A percentile compares a stretch with the other conserved stretches of the same genome.
Evolutionary conservation across 352 stramenopile species (phyloP).

Genomic region (Phytophthora melonis): DNA sequence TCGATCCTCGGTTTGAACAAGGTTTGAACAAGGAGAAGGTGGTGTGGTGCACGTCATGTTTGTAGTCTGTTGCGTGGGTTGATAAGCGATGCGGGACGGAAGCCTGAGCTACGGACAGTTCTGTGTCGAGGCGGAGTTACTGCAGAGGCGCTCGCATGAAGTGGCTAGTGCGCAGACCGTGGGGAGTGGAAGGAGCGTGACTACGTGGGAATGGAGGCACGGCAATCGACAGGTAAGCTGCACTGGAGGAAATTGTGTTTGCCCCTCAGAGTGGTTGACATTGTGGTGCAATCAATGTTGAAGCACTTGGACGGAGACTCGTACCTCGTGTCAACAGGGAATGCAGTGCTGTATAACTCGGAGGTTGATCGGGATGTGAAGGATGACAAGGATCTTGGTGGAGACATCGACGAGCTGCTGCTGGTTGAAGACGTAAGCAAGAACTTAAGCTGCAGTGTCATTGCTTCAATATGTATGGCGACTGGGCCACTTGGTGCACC

Average conservation of each 20-base stretch:
- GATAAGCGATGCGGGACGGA: constrained; percentile 30
- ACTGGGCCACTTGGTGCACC: not conserved
- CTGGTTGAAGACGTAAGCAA: constrained; percentile 27
- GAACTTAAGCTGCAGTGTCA: not conserved
- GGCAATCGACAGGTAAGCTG: constrained; percentile 55
- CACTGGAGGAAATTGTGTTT: not conserved
- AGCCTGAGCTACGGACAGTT: constrained; percentile 64
- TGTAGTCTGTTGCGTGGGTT: constrained; percentile 15
- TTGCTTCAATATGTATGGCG: not conserved
- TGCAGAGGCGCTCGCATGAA: constrained; percentile 52
- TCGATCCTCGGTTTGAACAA: constrained; percentile 18
- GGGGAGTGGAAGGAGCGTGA: constrained; percentile 2
- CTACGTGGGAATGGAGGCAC: constrained; percentile 69
- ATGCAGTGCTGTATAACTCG: constrained; percentile 21
- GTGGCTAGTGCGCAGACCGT: constrained; percentile 18
- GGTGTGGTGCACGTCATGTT: constrained; percentile 16
- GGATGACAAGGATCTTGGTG: not conserved
- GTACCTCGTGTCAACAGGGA: constrained; percentile 71
- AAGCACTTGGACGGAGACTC: constrained; percentile 72
- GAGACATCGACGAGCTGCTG: constrained; percentile 31
- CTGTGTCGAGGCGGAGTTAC: constrained; percentile 49
- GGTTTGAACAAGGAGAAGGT: constrained; percentile 17
- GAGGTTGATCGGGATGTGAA: not conserved
- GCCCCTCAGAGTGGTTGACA: not conserved
- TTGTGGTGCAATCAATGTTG: constrained; percentile 13